These are phyloP conservation scores for Pseudonitzschia multiseries DNA, from an alignment of 108 stramenopile genomes.

Conservation along the genomic window DNA sequence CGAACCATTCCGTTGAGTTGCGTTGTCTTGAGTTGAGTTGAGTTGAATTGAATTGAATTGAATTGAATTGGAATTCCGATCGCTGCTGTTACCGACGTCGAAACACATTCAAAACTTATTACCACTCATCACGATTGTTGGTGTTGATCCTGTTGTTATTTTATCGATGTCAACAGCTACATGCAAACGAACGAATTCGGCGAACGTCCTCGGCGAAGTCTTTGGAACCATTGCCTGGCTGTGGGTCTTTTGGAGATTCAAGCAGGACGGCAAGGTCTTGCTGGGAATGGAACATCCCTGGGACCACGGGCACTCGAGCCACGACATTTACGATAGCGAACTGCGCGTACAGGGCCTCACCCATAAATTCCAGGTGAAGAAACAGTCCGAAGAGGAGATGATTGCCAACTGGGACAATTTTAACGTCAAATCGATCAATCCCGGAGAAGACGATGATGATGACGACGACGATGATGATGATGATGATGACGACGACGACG, in stretches of 20 bases:
- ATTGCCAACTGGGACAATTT: constrained; percentile 60
- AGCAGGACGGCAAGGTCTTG: constrained; percentile 69
- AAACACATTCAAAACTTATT: not conserved
- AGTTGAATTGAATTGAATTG: no score
- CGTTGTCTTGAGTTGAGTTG: no score
- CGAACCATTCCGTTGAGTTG: not conserved
- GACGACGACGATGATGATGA: constrained; percentile 61
- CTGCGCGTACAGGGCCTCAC: constrained; percentile 25
- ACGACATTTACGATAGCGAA: constrained; percentile 22
- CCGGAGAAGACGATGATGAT: constrained; percentile 73
- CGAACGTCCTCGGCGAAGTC: constrained; percentile 49
- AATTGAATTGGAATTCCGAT: not conserved
- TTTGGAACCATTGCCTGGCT: constrained; percentile 80
- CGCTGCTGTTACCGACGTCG: not conserved
- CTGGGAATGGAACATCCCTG: constrained; percentile 80
- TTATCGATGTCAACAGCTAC: constrained; percentile 19
- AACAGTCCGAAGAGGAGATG: constrained; percentile 43
- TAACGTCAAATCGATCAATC: constrained; percentile 41
- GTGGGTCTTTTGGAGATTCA: constrained; percentile 80
- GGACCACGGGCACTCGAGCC: constrained; percentile 61
- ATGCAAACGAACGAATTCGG: constrained; percentile 43
- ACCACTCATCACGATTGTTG: not conserved
- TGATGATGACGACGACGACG: constrained; percentile 33
- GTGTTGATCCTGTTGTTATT: not conserved
- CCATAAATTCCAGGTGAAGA: constrained; percentile 21